Base-by-base conservation (phyloP, 1,139 yeast genomes). In the Geotrichum carabidarum region DNA sequence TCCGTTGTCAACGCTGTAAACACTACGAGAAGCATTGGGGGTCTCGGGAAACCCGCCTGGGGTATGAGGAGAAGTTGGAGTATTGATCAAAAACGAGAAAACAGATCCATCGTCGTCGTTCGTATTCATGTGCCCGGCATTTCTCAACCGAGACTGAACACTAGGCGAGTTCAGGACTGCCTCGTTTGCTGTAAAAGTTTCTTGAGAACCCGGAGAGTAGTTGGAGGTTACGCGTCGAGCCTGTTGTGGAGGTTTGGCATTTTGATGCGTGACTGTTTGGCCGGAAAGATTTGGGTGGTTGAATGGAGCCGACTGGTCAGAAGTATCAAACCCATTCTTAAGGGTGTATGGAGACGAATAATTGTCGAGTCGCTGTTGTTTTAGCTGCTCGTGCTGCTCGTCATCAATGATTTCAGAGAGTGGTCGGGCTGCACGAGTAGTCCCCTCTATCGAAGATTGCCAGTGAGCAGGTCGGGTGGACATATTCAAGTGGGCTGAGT, bases 61-160 rank as follows among this genome's bases (percentile, higher is more conserved):
- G 2, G 31, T 49, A 9, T 38, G 47, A 1, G 44, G 32, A 4
- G 54, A 44, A 8, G 54, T 36, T 7, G 54, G 54, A 8, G 54
- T 51, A 12, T 51, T 32, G 11, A 46, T 50, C 6, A 51, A 18
- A 30, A 51, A 51, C 6, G 50, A 46, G 31, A 51, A 51, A 12
- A 51, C 54, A 11, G 54, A 51, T 22, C 54, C 54, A 8, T 51
- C 54, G 40, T 51, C 54, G 18, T 51, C 54, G 27, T 30, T 35
- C 2, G 44, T 7, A n/a, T 32, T 32, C 40, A 32, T 32, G 7
- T 9, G 37, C 17, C 31, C 30, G n/a, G 45, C 11, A 40, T 27
- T 17, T 2, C 31, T 44, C 14, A 48, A 34, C 12, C 44, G 27
- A 3, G 22, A 40, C 15, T 44, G 51, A n/a, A 14, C 14, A 5